Percentiles rank a stretch among this genome's conserved stretches.
Conservation (phyloP, 2,329 filamentous ascomycete genomes). For the Diaporthe sp. region DNA sequence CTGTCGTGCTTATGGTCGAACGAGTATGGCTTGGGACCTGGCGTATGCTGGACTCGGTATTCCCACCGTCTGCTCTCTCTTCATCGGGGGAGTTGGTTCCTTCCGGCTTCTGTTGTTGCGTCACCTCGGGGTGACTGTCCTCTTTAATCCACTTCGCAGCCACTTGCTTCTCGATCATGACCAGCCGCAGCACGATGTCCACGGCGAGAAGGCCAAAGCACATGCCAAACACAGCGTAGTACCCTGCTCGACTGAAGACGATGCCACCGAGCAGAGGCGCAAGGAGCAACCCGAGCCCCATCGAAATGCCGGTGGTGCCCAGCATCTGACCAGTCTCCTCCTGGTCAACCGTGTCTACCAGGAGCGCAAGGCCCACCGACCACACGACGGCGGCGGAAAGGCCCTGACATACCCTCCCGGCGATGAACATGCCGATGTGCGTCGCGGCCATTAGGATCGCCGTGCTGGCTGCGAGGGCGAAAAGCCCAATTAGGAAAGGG, state of each 20-base stretch:
- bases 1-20: background rate
- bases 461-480: slow-evolving; percentile 36
- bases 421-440: slow-evolving; percentile 34
- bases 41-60: background rate
- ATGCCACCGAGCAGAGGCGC: slow-evolving; percentile 37
- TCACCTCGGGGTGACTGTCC: background rate
- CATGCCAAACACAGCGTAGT: slow-evolving; percentile 34
- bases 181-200: slow-evolving; percentile 35
- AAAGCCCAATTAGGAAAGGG: slow-evolving; percentile 29
- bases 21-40: background rate
- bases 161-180: slow-evolving; percentile 37
- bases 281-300: slow-evolving; percentile 34
- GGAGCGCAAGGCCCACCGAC: slow-evolving; percentile 38
- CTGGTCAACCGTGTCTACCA: slow-evolving; percentile 37
- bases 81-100: background rate
- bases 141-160: slow-evolving; percentile 13
- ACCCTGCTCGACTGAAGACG: slow-evolving; percentile 34
- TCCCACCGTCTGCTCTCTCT: background rate
- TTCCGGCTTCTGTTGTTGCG: slow-evolving; percentile 1
- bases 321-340: slow-evolving; percentile 36
- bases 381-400: slow-evolving; percentile 35
- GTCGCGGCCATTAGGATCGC: slow-evolving; percentile 31
- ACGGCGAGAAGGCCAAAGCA: slow-evolving; percentile 36
- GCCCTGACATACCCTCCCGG: slow-evolving; percentile 35
- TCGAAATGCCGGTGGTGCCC: slow-evolving; percentile 35